Evolutionary conservation across 2,329 filamentous ascomycete genomes (phyloP), one percentile per base, ranked within the genome.

Genomic region (Tolypocladium album): DNA sequence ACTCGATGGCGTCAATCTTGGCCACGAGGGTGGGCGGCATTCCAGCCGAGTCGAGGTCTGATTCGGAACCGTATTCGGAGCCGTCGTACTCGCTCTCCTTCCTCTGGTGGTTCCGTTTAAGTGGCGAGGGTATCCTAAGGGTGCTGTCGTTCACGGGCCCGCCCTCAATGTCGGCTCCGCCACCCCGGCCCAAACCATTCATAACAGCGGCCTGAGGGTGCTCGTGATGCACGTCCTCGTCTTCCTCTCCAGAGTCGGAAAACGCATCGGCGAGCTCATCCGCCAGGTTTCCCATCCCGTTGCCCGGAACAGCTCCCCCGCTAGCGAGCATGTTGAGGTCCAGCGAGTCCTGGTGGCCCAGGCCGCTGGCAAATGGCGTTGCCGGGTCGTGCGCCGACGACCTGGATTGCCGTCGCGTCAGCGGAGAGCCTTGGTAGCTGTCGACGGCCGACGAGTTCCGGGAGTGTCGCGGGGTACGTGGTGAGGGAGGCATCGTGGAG

Each of bases 251-350:
- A 11, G 85, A 87, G 40, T 85, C 85, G 52, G 83, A 85, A 71
- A 88, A 84, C 4, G 87, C 86, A 68, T 89, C 88, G 1, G 88
- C 90, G 56, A 94, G 77, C 72, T 94, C 90, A 72, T 93, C 90
- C 1, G 90, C 90, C 56, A 94, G 73, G 66, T 91, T 92, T 39
- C 89, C 90, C 63, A 91, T 77, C 11, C 87, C 87, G 62, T 84
- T 84, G 57, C 75, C 76, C 3, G 71, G 70, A 31, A 72, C 74
- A 55, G 72, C 72, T 43, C 72, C 78, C 50, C 72, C 75, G 59
- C 70, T 71, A 61, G 74, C 72, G 56, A 81, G 76, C n/a, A 76
- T 71, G 60, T 73, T 73, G 58, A 82, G 70, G 59, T 80, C 78
- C n/a, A 77, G 69, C 42, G 68, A 69, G 65, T 83, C 80, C 61